Percentiles rank a stretch among this genome's conserved stretches.
Conservation (phyloP, 1,284 basidiomycete genomes). For the Phlebopus sp. region DNA sequence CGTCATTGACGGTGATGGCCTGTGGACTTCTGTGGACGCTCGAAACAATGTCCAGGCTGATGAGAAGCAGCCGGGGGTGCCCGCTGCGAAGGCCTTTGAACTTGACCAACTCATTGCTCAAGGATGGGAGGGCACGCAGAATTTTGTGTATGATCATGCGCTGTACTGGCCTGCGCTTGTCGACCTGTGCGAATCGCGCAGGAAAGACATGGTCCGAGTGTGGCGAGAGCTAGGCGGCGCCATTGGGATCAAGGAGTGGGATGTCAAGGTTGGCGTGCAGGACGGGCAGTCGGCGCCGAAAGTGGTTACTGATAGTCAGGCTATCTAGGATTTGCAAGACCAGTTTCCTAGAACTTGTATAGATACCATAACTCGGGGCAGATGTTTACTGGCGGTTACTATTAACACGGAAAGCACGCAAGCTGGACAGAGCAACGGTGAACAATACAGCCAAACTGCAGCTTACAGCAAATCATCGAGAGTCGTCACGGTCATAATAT, state of each 20-base stretch:
- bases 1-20: conserved; percentile 18
- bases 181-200: conserved; percentile 50
- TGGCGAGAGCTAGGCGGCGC: conserved; percentile 66
- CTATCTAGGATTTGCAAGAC: conserved; percentile 8
- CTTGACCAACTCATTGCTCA: conserved; percentile 56
- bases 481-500: conserved; percentile 22
- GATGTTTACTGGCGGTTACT: too few species aligned
- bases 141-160: conserved; percentile 70
- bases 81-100: conserved; percentile 59
- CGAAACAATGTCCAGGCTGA: conserved; percentile 15
- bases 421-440: background rate
- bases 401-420: background rate
- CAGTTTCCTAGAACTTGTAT: too few species aligned
- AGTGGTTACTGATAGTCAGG: conserved; percentile 3
- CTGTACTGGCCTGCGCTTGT: conserved; percentile 73
- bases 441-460: background rate
- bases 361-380: too few species aligned
- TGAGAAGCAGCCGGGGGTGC: conserved; percentile 3
- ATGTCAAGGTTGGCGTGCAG: conserved; percentile 32
- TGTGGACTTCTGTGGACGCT: conserved; percentile 22
- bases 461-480: conserved; percentile 11
- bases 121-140: conserved; percentile 57
- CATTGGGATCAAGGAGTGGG: conserved; percentile 73
- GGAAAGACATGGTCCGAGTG: conserved; percentile 47
- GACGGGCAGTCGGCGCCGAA: conserved; percentile 10